Evolutionary conservation across 768 basidiomycete genomes (phyloP).

Genomic region (Tulasnella sp.): DNA sequence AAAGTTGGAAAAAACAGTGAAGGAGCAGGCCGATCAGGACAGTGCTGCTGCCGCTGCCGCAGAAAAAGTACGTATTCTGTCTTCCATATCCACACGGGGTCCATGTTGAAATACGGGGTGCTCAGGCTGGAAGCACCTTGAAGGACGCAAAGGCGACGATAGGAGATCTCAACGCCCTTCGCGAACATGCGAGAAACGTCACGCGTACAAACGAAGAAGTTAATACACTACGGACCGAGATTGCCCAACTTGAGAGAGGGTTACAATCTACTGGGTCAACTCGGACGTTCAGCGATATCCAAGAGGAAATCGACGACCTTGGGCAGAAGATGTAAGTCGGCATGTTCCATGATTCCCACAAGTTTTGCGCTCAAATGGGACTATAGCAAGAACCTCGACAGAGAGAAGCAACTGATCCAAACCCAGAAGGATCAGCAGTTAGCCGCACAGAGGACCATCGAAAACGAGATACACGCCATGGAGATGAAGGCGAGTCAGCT

Average conservation of each 20-base stretch:
- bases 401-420: conserved; percentile 44
- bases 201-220: conserved; percentile 33
- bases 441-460: conserved; percentile 38
- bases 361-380: background rate
- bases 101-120: background rate
- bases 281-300: conserved; percentile 77
- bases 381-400: conserved; percentile 49
- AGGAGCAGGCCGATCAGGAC: conserved; percentile 41
- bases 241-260: conserved; percentile 50
- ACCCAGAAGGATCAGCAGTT: conserved; percentile 53
- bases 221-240: conserved; percentile 47
- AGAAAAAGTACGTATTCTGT: conserved; percentile 43
- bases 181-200: conserved; percentile 25
- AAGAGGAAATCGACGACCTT: conserved; percentile 57
- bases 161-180: conserved; percentile 48
- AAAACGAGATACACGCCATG: conserved; percentile 49
- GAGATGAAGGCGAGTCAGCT: conserved; percentile 39
- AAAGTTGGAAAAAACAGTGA: conserved; percentile 46
- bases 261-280: conserved; percentile 60
- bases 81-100: background rate
- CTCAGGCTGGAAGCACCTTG: conserved; percentile 32
- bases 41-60: conserved; percentile 40
- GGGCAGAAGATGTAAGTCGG: conserved; percentile 49
- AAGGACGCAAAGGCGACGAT: conserved; percentile 43
- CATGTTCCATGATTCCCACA: background rate